phyloP scores from a whole-genome alignment of 2,329 filamentous ascomycete genomes.

The Phialophora macrospora region DNA sequence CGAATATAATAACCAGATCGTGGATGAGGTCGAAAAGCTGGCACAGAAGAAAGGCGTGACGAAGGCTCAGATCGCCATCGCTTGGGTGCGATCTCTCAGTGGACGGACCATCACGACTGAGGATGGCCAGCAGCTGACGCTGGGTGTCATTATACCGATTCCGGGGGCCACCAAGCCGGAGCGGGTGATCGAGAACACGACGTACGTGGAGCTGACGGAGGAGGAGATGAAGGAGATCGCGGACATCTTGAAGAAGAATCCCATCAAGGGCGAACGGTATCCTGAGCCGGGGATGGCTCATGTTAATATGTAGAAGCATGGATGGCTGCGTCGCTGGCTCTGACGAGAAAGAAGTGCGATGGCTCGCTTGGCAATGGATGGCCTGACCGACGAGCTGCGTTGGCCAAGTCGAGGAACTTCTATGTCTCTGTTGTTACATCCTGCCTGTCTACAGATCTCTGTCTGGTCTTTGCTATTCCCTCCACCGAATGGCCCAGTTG shows the following conservation, averaged over 20 bases:
- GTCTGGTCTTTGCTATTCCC: constrained; percentile 1
- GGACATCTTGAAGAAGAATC: constrained; percentile 50
- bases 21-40: constrained; percentile 52
- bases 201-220: constrained; percentile 50
- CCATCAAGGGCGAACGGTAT: constrained; percentile 31
- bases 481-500: constrained; percentile 57
- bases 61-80: constrained; percentile 55
- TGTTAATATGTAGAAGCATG: constrained; percentile 7
- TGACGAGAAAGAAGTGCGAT: background rate
- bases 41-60: constrained; percentile 53
- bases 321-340: background rate
- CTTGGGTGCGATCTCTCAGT: constrained; percentile 55
- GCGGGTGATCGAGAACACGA: constrained; percentile 49
- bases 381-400: background rate
- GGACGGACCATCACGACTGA: constrained; percentile 37
- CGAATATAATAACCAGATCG: constrained; percentile 56
- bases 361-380: background rate
- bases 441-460: too few relatives aligned
- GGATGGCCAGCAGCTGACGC: constrained; percentile 28
- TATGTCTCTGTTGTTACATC: too few relatives aligned
- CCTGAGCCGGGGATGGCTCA: constrained; percentile 16
- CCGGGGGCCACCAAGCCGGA: constrained; percentile 48
- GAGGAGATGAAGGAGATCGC: constrained; percentile 58
- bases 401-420: background rate
- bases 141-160: constrained; percentile 48